Percentiles rank a stretch among this genome's conserved stretches.
Conservation (phyloP, 1,284 basidiomycete species). For the Cryptococcus sp. region DNA sequence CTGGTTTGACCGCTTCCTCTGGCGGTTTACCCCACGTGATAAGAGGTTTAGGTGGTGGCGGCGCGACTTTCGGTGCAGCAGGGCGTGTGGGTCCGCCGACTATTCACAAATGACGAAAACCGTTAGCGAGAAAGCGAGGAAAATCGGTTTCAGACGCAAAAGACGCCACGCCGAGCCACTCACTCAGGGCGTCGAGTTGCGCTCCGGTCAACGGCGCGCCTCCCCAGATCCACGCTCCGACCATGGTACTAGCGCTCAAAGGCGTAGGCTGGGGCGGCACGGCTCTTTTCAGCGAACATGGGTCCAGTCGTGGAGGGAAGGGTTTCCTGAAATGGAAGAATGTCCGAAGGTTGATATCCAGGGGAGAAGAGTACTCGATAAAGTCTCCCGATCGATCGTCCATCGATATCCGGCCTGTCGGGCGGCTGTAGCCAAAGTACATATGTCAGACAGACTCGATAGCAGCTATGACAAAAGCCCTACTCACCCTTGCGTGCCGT, state of each 20-base stretch:
- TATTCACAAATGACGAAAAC: constrained; percentile 1
- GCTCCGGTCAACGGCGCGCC: constrained; percentile 50
- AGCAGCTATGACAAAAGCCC: neutral
- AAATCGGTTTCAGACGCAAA: neutral
- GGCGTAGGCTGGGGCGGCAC: constrained; percentile 48
- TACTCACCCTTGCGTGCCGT: constrained; percentile 33
- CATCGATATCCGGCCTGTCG: constrained; percentile 45
- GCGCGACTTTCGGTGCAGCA: constrained; percentile 31
- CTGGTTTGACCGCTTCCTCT: constrained; percentile 25
- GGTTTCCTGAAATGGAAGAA: constrained; percentile 55
- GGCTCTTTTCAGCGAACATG: constrained; percentile 35
- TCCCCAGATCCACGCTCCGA: constrained; percentile 54
- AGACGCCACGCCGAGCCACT: constrained; percentile 8
- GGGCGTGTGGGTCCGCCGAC: constrained; percentile 52
- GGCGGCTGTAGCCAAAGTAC: constrained; percentile 21
- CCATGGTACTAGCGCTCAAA: constrained; percentile 33
- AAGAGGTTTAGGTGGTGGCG: constrained; percentile 42
- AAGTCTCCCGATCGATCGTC: constrained; percentile 54
- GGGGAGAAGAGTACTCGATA: constrained; percentile 46
- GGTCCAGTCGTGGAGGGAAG: constrained; percentile 48
- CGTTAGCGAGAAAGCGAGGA: neutral
- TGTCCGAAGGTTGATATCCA: constrained; percentile 52
- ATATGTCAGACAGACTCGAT: constrained; percentile 1
- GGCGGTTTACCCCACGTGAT: constrained; percentile 49
- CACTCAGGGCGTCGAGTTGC: constrained; percentile 47